Evolutionary conservation across 2,329 filamentous ascomycete species (phyloP), one percentile per base, ranked within the genome.

Genomic region (Rhynchosporium graminicola): DNA sequence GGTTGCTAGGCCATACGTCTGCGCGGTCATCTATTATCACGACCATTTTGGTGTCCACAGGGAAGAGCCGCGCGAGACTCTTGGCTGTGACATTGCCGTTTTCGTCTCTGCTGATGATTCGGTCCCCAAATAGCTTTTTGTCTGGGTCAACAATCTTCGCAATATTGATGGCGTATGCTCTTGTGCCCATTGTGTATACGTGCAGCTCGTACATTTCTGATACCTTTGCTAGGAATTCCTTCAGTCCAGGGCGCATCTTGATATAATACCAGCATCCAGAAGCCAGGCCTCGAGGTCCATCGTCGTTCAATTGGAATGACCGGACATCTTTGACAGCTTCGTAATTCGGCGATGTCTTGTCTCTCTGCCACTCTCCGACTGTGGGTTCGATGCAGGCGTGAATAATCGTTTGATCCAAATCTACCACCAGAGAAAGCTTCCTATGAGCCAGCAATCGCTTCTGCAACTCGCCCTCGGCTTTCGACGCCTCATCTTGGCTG

Each of bases 141-240:
- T 94, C 87, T 0, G 94, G 94, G 72, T 99, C 95, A 65, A 99
- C 90, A 66, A 99, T 94, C 69, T 90, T 89, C 43, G 92, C 92
- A 70, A 99, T 96, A 65, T 91, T 89, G 69, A 93, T 83, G 9
- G 95, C 95, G 74, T 99, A 99, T n/a, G 94, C 91, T 67, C 95
- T 86, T 28, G 95, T 99, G 61, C 94, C 95, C 95, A 99, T 99
- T 48, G 95, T 99, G 79, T 99, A 99, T 66, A 99, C 94, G 75
- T 99, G 95, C 72, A 98, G 81, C 78, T 99, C 95, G 77, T 95
- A 99, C 71, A 95, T 80, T 71, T 87, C 83, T 0, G 92, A 86
- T 54, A 97, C 83, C 58, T 86, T 84, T 63, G 90, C 81, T 55
- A 99, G 81, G 73, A 99, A 99, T 47, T 89, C 84, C 65, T 86